Evolutionary conservation across 352 stramenopile genomes (phyloP).

Genomic region (Proteromonas lacertae): DNA sequence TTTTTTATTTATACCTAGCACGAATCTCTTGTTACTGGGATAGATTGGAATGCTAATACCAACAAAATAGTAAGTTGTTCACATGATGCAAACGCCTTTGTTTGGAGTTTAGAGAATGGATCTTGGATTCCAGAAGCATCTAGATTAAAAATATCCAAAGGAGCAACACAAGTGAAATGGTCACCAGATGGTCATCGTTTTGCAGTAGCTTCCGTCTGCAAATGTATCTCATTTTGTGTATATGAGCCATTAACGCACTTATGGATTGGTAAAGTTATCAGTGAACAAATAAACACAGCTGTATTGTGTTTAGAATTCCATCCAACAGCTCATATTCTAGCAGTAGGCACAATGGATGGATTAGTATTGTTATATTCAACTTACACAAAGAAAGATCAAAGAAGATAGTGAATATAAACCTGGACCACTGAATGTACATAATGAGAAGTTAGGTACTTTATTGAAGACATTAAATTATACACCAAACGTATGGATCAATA

Average conservation of each 20-base stretch:
- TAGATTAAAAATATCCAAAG: constrained; percentile 40
- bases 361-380: too few relatives aligned
- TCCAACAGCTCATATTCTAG: too few relatives aligned
- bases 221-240: constrained; percentile 60
- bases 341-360: too few relatives aligned
- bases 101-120: constrained; percentile 41
- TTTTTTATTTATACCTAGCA: constrained; percentile 17
- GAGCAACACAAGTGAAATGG: constrained; percentile 62
- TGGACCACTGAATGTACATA: too few relatives aligned
- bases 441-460: too few relatives aligned
- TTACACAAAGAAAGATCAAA: too few relatives aligned
- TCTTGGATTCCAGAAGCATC: constrained; percentile 58
- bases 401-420: too few relatives aligned
- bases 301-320: constrained; percentile 7
- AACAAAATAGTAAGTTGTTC: constrained; percentile 69
- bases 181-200: constrained; percentile 60
- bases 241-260: constrained; percentile 59
- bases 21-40: constrained; percentile 50
- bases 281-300: constrained; percentile 65
- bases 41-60: constrained; percentile 58
- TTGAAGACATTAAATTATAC: too few relatives aligned
- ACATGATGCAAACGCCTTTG: constrained; percentile 64
- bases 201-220: constrained; percentile 49
- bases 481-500: too few relatives aligned
- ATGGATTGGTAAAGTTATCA: constrained; percentile 80